Evolutionary conservation across 768 basidiomycete genomes (phyloP), one percentile per base, ranked within the genome.

Genomic region (Trametes punicea): DNA sequence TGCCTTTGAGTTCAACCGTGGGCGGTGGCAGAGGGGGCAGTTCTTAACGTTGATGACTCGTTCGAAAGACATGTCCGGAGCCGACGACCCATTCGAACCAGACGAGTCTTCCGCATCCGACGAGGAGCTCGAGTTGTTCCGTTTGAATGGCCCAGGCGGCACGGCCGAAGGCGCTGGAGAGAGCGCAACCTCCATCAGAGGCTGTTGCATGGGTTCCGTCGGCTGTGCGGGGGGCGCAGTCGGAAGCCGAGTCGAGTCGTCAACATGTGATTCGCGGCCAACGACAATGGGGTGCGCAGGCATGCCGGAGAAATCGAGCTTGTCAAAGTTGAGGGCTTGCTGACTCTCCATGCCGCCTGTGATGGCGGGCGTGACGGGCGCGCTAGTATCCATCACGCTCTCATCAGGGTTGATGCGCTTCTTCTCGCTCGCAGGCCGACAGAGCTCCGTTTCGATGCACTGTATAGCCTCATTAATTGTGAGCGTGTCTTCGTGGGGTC

Each of bases 21-120:
- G 89, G 10, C 93, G 84, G 67, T 93, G 94, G 67, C 96, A 99
- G 40, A 99, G 70, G 0, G 96, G 96, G 67, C 96, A 99, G 53
- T 83, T 88, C 77, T 89, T 90, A 63, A 99, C 84, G 68, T 98
- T 98, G 76, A 98, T 95, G 26, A 99, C 85, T 6, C 93, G 82
- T 70, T 98, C 92, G 46, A 57, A 57, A 50, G 54, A 44, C 55
- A 34, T 47, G 13, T 60, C 59, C 4, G 62, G 57, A 10, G 51
- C 44, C 33, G 61, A 36, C 11, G 64, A 49, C 18, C 60, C 63
- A 27, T 60, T 42, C 25, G 67, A 57, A 15, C 59, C 60, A 4
- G 72, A 64, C 23, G 65, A 63, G 1, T 77, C 78, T 39, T 78
- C 78, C 2, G 72, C 64, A 23, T 81, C 79, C 0, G 81, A 80